These are phyloP conservation scores for Epichloe baconii DNA, from an alignment of 2,329 filamentous ascomycete species.

Conservation along the genomic window DNA sequence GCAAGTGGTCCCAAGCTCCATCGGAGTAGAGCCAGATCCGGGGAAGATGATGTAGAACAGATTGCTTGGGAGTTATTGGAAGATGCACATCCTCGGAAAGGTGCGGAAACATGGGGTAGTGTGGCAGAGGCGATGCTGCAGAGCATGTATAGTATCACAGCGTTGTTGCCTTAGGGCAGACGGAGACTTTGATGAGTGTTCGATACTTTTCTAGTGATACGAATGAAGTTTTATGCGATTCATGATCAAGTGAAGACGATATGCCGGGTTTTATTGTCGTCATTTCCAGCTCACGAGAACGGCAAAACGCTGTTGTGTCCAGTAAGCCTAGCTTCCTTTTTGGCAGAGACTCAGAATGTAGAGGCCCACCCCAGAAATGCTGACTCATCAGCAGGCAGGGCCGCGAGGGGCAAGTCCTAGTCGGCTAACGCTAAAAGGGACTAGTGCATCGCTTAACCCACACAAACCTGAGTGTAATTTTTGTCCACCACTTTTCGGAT, in stretches of 20 bases:
- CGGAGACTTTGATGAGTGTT: not conserved
- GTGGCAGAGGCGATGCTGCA: slow-evolving; percentile 16
- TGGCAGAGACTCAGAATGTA: not conserved
- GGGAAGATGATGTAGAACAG: slow-evolving; percentile 15
- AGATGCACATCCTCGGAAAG: slow-evolving; percentile 10
- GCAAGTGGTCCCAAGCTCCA: slow-evolving; percentile 14
- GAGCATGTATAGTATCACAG: slow-evolving; percentile 13
- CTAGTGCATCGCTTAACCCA: slow-evolving; percentile 26
- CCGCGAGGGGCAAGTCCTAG: slow-evolving; percentile 19
- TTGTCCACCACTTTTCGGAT: slow-evolving; percentile 19
- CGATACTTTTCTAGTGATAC: too few relatives aligned
- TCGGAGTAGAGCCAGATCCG: not conserved
- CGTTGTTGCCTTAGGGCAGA: slow-evolving; percentile 8
- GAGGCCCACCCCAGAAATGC: not conserved
- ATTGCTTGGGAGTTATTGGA: slow-evolving; percentile 22
- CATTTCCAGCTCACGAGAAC: not conserved
- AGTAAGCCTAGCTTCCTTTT: too few relatives aligned
- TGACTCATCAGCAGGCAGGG: slow-evolving; percentile 17
- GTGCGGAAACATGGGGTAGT: slow-evolving; percentile 20
- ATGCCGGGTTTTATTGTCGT: not conserved
- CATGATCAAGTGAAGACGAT: not conserved
- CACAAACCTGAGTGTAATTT: slow-evolving; percentile 24
- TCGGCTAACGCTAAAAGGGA: slow-evolving; percentile 11
- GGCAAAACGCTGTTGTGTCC: too few relatives aligned
- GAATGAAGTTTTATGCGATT: not conserved